Percentiles rank a stretch among this genome's conserved stretches.
phyloP scores from a whole-genome alignment of 2,329 filamentous ascomycete genomes.

The Cordyceps sp. region DNA sequence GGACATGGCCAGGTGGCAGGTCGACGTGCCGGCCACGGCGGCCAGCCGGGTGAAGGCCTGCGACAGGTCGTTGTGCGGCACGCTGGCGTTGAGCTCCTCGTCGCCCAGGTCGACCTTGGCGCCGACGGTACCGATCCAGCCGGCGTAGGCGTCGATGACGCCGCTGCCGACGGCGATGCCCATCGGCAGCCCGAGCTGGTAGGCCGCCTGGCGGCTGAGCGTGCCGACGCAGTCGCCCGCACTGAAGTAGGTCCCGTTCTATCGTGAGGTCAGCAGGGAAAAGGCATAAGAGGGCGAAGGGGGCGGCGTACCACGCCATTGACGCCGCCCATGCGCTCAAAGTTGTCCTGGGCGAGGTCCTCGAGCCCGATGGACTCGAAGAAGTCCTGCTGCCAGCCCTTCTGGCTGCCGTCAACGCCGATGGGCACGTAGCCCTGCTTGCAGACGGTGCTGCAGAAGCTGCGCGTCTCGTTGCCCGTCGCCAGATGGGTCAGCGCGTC shows the following conservation, averaged over 20 bases:
- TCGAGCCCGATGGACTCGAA: conserved; percentile 71
- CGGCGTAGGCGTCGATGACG: conserved; percentile 96
- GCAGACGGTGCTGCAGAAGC: conserved; percentile 91
- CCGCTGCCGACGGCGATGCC: conserved; percentile 89
- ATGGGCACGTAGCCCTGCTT: conserved; percentile 95
- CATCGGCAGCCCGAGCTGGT: conserved; percentile 66
- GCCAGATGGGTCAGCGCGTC: conserved; percentile 91
- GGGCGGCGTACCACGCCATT: conserved; percentile 56
- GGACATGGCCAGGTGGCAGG: conserved; percentile 94
- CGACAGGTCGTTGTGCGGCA: conserved; percentile 67
- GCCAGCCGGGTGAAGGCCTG: conserved; percentile 89
- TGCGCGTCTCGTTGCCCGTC: conserved; percentile 78
- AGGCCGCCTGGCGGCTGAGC: conserved; percentile 67
- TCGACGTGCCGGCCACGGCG: conserved; percentile 90
- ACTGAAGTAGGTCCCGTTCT: conserved; percentile 87
- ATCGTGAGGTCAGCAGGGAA: conserved; percentile 5
- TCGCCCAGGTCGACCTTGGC: conserved; percentile 67
- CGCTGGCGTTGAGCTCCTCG: conserved; percentile 49
- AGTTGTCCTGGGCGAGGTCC: conserved; percentile 72
- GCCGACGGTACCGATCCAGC: conserved; percentile 98
- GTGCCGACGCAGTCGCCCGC: conserved; percentile 82
- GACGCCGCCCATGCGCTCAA: conserved; percentile 86
- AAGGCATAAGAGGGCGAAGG: background rate
- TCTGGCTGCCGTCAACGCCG: conserved; percentile 92
- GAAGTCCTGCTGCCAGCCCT: conserved; percentile 97